phyloP scores from a whole-genome alignment of 768 basidiomycete species.

The Auricularia sp. region DNA sequence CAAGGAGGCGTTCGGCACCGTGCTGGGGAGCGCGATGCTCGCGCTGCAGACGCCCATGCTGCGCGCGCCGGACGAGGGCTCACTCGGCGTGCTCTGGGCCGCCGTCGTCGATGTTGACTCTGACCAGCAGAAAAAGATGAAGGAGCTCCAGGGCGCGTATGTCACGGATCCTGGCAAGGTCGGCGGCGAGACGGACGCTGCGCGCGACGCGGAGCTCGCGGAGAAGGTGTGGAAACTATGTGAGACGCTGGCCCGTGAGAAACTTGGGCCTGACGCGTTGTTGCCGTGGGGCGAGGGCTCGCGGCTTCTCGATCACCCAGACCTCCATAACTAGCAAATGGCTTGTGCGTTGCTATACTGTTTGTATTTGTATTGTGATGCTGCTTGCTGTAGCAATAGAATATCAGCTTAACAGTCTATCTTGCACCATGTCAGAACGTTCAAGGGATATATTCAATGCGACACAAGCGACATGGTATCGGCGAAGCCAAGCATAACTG shows the following conservation, averaged over 20 bases:
- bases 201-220: slow-evolving; percentile 18
- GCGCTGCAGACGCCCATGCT: slow-evolving; percentile 19
- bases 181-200: slow-evolving; percentile 16
- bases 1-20: slow-evolving; percentile 18
- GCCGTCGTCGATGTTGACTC: slow-evolving; percentile 22
- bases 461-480: too few relatives aligned
- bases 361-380: too few relatives aligned
- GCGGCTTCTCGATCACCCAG: too few relatives aligned
- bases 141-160: slow-evolving; percentile 17
- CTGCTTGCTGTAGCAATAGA: too few relatives aligned
- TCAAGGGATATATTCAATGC: too few relatives aligned
- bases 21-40: slow-evolving; percentile 15
- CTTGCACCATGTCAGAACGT: too few relatives aligned
- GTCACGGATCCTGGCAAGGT: slow-evolving; percentile 11
- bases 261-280: not conserved
- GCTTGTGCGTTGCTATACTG: too few relatives aligned
- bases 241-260: slow-evolving; percentile 17
- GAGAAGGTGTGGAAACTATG: slow-evolving; percentile 23
- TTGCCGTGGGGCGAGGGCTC: not conserved
- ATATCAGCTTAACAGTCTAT: too few relatives aligned
- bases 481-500: too few relatives aligned
- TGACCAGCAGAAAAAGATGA: not conserved
- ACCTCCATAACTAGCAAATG: too few relatives aligned
- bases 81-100: slow-evolving; percentile 22
- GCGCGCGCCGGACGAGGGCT: slow-evolving; percentile 19